Base-by-base conservation (phyloP, 2,329 filamentous ascomycete species). In the Claviceps sp. region DNA sequence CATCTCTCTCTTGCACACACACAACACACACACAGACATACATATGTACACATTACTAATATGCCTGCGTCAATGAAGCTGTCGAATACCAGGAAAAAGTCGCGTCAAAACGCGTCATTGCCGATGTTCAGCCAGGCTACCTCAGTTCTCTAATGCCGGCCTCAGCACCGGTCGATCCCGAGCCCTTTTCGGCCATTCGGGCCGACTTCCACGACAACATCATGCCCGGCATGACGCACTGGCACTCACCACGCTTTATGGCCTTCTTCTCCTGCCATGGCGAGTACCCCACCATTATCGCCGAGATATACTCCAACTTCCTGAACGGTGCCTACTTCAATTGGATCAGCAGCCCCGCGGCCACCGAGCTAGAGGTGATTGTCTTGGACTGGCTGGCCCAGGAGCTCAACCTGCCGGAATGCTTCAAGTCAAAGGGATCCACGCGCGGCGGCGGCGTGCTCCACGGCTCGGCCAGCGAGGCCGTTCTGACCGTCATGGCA, bases 301-400 rank as follows among this genome's bases (percentile, higher is more conserved):
- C 89, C 19, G 91, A 97, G 70, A 82, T 97, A 73, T 97, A 95
- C 73, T 88, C 82, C 44, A 84, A 87, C 5, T 85, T 89, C 6
- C 90, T 96, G 69, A 93, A 83, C 13, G 87, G 87, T 16, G 89
- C 91, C 1, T 89, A 89, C 41, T 97, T 97, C 75, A 97, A 97
- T 70, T 97, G 91, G 91, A 82, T 96, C 57, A 96, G 91, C 70
- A 89, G 84, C 5, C 91, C 91, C 0, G 89, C 87, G 6, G 84
- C 93, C 17, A 97, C 91, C 0, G 91, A 97, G 70, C 77, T 97
- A 47, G 91, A 97, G 73, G 95, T 90, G 0, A 77, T 96, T 24
- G 85, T 95, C 44, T 77, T 96, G 65, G 91, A 97, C 68, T 97
- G 91, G 90, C 72, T 96, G 3, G 88, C 85, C 16, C 80, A 85